Evolutionary conservation across 2,329 filamentous ascomycete species (phyloP).

Genomic region (Seiridium cupressi): DNA sequence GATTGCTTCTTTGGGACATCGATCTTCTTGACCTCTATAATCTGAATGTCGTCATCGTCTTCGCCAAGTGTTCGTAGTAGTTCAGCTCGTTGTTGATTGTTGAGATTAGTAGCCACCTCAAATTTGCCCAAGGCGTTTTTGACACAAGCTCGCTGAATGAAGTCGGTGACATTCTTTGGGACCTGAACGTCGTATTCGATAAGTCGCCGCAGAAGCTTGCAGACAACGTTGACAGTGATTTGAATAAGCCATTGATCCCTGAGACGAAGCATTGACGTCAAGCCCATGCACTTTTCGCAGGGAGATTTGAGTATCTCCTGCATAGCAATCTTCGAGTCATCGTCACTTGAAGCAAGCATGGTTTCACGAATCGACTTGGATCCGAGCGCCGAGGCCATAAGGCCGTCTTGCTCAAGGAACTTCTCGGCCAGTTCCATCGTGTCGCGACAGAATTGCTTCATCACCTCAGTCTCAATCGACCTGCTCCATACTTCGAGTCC

Average conservation of each 20-base stretch:
- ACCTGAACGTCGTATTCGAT: conserved; percentile 74
- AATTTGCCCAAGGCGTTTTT: conserved; percentile 55
- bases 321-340: conserved; percentile 30
- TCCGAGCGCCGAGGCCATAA: conserved; percentile 71
- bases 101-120: conserved; percentile 74
- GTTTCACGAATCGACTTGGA: conserved; percentile 25
- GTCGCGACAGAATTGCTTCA: conserved; percentile 93
- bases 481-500: conserved; percentile 83
- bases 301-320: conserved; percentile 61
- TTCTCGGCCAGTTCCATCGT: conserved; percentile 91
- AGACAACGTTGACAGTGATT: conserved; percentile 77
- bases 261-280: conserved; percentile 86
- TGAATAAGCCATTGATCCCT: conserved; percentile 83
- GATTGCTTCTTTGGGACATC: conserved; percentile 52
- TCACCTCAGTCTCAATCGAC: conserved; percentile 68
- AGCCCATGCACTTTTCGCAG: conserved; percentile 60
- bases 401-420: conserved; percentile 79
- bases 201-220: conserved; percentile 81
- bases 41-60: conserved; percentile 49
- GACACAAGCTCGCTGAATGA: conserved; percentile 67
- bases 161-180: conserved; percentile 54
- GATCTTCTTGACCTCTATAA: conserved; percentile 38
- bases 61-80: conserved; percentile 64
- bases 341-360: conserved; percentile 23
- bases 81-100: conserved; percentile 79